Conservation (phyloP, 2,329 filamentous ascomycete species). For the Scedosporium boydii region DNA sequence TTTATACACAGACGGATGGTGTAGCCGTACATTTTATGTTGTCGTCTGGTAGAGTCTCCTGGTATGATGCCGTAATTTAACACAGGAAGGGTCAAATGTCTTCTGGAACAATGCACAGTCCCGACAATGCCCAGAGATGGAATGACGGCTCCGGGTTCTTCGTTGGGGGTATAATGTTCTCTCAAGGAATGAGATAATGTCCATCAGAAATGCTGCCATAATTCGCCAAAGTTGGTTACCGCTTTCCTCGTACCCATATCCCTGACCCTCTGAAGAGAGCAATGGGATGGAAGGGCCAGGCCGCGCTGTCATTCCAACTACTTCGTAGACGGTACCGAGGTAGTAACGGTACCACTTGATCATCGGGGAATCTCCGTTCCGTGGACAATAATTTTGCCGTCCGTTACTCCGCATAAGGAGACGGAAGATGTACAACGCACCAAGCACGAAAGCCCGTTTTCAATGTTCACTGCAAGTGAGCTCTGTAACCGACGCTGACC, state of each 20-base stretch:
- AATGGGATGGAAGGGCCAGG: neutral
- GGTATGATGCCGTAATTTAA: neutral
- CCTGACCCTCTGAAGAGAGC: neutral
- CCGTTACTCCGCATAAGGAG: neutral
- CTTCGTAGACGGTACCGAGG: too few species aligned
- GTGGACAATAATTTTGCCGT: conserved; percentile 5
- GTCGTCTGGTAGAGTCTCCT: neutral
- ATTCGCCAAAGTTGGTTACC: neutral
- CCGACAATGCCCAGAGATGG: neutral
- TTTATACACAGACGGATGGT: neutral
- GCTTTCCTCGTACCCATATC: neutral
- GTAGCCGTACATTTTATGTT: neutral
- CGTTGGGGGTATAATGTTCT: neutral
- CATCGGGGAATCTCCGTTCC: conserved; percentile 6
- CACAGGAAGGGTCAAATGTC: neutral
- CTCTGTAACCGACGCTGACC: neutral
- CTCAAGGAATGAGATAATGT: neutral
- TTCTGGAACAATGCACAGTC: conserved; percentile 2
- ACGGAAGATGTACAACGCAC: neutral
- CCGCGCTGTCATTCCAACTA: neutral
- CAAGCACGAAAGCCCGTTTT: neutral
- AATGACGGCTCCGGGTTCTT: neutral
- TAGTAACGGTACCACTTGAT: neutral
- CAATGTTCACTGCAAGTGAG: neutral
- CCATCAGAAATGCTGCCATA: neutral